A percentile compares a stretch with the other conserved stretches of the same genome.
Conservation (phyloP, 2,329 filamentous ascomycete species). For the Fusarium burgessii region DNA sequence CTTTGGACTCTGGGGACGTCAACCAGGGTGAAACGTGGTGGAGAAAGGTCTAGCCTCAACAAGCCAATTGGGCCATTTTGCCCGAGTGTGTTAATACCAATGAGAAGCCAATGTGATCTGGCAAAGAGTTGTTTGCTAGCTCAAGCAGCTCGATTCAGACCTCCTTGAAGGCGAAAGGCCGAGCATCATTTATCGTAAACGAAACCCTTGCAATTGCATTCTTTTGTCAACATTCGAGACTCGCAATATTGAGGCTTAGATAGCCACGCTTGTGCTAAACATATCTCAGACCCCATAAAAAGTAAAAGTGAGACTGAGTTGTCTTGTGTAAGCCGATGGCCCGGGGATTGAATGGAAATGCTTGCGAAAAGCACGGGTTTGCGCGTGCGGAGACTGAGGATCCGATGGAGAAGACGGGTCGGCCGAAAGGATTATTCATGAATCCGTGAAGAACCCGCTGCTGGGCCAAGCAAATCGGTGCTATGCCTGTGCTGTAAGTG, state of each 20-base stretch:
- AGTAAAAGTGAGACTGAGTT: background rate
- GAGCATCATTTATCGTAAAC: background rate
- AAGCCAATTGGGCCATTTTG: constrained; percentile 18
- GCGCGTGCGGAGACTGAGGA: constrained; percentile 32
- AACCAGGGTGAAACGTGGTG: constrained; percentile 34
- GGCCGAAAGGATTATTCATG: constrained; percentile 36
- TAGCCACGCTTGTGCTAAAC: background rate
- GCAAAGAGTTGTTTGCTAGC: background rate
- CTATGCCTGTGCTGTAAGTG: constrained; percentile 23
- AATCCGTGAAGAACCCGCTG: constrained; percentile 30
- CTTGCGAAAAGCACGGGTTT: constrained; percentile 25
- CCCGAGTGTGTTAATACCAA: constrained; percentile 11
- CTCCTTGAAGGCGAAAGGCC: background rate
- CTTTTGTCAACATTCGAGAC: constrained; percentile 1
- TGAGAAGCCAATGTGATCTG: constrained; percentile 8
- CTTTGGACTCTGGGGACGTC: constrained; percentile 29
- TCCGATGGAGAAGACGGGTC: constrained; percentile 32
- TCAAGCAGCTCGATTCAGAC: background rate
- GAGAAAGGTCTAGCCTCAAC: constrained; percentile 31
- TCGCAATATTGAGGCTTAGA: constrained; percentile 11
- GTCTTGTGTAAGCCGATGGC: constrained; percentile 1
- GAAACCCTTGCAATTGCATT: constrained; percentile 11
- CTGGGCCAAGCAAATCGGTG: constrained; percentile 18
- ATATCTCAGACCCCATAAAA: constrained; percentile 9
- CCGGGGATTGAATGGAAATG: constrained; percentile 44